Evolutionary conservation across 768 basidiomycete species (phyloP), one percentile per base, ranked within the genome.

Genomic region (Strobilomyces confusus): DNA sequence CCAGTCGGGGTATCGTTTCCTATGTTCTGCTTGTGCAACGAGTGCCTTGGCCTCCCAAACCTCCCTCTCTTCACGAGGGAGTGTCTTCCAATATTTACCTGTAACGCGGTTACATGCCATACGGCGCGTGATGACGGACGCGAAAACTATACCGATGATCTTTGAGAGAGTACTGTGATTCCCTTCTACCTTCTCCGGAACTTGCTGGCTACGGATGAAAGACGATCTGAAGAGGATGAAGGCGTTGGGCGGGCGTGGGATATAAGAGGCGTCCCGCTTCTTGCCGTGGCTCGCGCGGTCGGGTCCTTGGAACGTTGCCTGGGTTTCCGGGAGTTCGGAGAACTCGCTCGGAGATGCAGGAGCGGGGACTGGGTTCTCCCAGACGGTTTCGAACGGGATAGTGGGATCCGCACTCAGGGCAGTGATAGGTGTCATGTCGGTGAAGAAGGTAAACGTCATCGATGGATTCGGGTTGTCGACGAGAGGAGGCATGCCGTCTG

Each of bases 171-270:
- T 84, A 63, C 84, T 84, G 58, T 89, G 87, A 59, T 88, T 90
- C 1, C 87, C 87, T 62, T 90, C 88, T 49, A 89, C 87, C 67
- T 82, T 81, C 34, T 81, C 85, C 2, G 88, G 83, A 46, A 89
- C 82, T 59, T 83, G 82, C 66, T 87, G 80, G 60, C 81, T 83
- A 30, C 79, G 77, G 67, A 90, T 87, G 71, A 90, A 89, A 29
- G 81, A 82, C 22, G 86, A 86, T 60, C 88, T 81, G 70, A 89
- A 91, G 68, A 90, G 84, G 61, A 90, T 91, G 72, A 90, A 91
- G 54, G 89, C 88, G 70, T 89, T 91, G 23, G 88, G 88, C 8
- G 89, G 88, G 44, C 89, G 83, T 38, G 88, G 89, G 69, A 90
- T 91, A 69, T 89, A 84, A 2, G 80, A 81, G 50, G 84, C 80